Evolutionary conservation across 1,284 basidiomycete genomes (phyloP), one percentile per base, ranked within the genome.

Genomic region (Pisolithus thermaeus): DNA sequence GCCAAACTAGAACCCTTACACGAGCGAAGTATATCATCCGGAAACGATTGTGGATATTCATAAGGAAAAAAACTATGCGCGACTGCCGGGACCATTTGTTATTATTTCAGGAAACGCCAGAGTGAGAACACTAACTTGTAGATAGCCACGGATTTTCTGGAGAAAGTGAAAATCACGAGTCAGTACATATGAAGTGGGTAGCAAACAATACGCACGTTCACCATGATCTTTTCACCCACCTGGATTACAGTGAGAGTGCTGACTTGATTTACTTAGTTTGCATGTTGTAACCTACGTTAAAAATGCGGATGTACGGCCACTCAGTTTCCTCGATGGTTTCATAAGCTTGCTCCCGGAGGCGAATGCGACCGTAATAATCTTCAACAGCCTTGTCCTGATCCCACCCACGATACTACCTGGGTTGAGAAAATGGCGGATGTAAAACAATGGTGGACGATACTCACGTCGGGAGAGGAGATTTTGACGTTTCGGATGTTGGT

Each of bases 401-500:
- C 95, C 96, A 98, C 3, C 81, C 83, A 49, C 84, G 82, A 68
- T 99, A 99, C 91, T 97, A 50, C 39, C 28, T 50, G 12, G 40
- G 37, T 52, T 51, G 32, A 55, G 20, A 9, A 40, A 9, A 4
- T 11, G 1, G 4, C 18, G 18, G 8, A 36, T 1, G 25, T 3
- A 8, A n/a, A 16, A 18, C 30, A 22, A 28, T 11, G 16, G 2
- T 27, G 16, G 20, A 46, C 25, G 25, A 16, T 37, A 76, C 88
- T 52, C 62, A 92, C 93, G 69, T 98, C 95, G 3, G 95, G 96
- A 20, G 95, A 98, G 20, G 93, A 96, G 47, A 99, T 92, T 78
- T 99, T 99, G 70, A 99, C 96, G 58, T 84, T 92, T 46, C 95
- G 81, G 49, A 99, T 97, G 64, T 99, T 99, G 7, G 83, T 83